Evolutionary conservation across 768 basidiomycete genomes (phyloP).

Genomic region (Sporobolomyces pararoseus): DNA sequence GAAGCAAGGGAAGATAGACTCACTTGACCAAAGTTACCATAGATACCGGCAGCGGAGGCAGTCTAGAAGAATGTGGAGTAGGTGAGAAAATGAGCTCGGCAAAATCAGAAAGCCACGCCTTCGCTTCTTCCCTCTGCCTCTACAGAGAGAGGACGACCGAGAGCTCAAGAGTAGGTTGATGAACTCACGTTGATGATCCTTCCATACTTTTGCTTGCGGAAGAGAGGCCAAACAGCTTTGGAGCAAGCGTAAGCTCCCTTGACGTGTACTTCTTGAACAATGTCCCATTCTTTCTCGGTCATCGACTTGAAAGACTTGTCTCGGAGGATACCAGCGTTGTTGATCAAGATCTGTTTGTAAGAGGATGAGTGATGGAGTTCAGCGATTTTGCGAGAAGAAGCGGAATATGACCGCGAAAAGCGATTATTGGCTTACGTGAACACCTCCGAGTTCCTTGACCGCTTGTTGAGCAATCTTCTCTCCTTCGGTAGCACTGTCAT

Average conservation of each 20-base stretch:
- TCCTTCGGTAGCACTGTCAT: conserved; percentile 81
- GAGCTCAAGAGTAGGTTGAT: neutral
- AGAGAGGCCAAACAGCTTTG: conserved; percentile 92
- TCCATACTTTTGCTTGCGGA: conserved; percentile 91
- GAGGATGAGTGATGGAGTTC: neutral
- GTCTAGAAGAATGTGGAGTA: conserved; percentile 50
- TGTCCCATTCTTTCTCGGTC: conserved; percentile 62
- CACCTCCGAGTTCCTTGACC: conserved; percentile 72
- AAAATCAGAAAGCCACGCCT: too few species aligned
- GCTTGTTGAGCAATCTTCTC: conserved; percentile 79
- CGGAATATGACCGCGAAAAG: neutral
- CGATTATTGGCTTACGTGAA: conserved; percentile 56
- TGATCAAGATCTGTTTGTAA: conserved; percentile 61
- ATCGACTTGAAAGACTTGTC: conserved; percentile 82
- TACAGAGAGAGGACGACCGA: too few species aligned
- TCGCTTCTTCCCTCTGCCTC: neutral
- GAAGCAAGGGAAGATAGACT: neutral
- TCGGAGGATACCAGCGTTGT: conserved; percentile 55
- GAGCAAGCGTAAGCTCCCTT: conserved; percentile 90
- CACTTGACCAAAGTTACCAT: conserved; percentile 65
- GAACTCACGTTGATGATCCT: conserved; percentile 68
- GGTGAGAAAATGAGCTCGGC: neutral
- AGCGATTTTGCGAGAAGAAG: neutral
- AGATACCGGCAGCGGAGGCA: conserved; percentile 83
- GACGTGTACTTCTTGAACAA: conserved; percentile 58